Evolutionary conservation across 495 filamentous ascomycete species (phyloP).

Genomic region (Penicillium verhagenii): DNA sequence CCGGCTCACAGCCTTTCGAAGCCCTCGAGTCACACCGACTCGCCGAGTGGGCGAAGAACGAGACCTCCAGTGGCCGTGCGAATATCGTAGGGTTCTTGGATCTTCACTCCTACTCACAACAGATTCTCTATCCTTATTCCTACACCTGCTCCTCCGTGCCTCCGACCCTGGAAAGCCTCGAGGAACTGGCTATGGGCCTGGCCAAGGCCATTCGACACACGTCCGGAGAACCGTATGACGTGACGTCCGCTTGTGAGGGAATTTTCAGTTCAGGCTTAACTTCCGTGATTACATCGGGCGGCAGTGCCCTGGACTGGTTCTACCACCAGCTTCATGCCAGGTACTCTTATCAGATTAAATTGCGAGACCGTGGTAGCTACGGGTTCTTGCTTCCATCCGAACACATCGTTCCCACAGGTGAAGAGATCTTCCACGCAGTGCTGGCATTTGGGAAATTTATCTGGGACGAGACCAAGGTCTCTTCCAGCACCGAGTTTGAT

Average conservation of each 20-base stretch:
- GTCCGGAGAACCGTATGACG: constrained; percentile 71
- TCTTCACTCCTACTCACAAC: constrained; percentile 93
- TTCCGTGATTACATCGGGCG: constrained; percentile 57
- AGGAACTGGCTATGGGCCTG: constrained; percentile 86
- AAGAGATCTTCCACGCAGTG: constrained; percentile 79
- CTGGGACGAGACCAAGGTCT: constrained; percentile 33
- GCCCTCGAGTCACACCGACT: constrained; percentile 73
- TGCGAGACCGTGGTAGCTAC: constrained; percentile 92
- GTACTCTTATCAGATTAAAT: constrained; percentile 91
- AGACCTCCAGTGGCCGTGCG: constrained; percentile 67
- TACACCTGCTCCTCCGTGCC: constrained; percentile 76
- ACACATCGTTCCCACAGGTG: constrained; percentile 85
- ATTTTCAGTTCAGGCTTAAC: constrained; percentile 50
- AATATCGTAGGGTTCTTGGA: constrained; percentile 83
- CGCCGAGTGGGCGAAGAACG: constrained; percentile 82
- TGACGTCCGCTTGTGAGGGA: constrained; percentile 86
- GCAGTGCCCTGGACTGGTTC: constrained; percentile 93
- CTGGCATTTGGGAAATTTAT: constrained; percentile 79
- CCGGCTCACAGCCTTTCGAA: constrained; percentile 81
- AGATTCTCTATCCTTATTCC: constrained; percentile 89
- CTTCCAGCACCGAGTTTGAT: not conserved
- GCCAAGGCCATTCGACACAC: constrained; percentile 82
- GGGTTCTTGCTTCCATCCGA: constrained; percentile 87
- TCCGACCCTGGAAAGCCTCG: constrained; percentile 84
- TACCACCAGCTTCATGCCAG: constrained; percentile 83